Base-by-base conservation (phyloP, 768 basidiomycete genomes). In the Xerocomus potaroensis region DNA sequence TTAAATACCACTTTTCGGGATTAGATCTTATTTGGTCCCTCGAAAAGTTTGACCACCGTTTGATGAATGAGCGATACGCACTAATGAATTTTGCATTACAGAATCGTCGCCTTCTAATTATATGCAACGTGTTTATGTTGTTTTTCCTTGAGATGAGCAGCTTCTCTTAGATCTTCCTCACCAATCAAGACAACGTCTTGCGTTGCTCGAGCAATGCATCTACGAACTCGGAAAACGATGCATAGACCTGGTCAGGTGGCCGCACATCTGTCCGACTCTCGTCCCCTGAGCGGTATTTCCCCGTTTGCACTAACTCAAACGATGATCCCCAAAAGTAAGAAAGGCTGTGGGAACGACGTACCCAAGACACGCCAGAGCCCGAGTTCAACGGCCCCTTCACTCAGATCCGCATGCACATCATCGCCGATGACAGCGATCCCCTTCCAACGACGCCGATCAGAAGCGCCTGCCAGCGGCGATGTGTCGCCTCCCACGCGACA, bases 201-300 rank as follows among this genome's bases (percentile, higher is more conserved):
- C 27, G 33, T 12, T 26, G 18, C 27, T 41, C 43, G 9, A 72
- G 54, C 18, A 84, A 55, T 23, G 57, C 67, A n/a, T 82, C 74
- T 1, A 83, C 72, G 45, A 83, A 78, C 4, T 65, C 63, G 3
- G 79, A 69, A 53, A 85, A 83, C 4, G 69, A 74, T 23, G 75
- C 75, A 43, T 58, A 74, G 3, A 81, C 64, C 51, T 77, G 75
- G 58, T 83, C 77, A 3, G 81, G 81, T 23, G 74, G 69, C 6
- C 58, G 51, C 2, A 63, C 51, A 0, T 69, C 72, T 14, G 51
- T 43, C 45, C 64, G 67, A 5, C 35, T 43, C 60, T 86, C 85
- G 53, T 83, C 80, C 3, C 80, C 83, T 4, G 65, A 16, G 3
- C 84, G 71, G 58, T 84, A 87, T 56, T 87, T 88, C 10, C 86